Evolutionary conservation across 2,329 filamentous ascomycete genomes (phyloP).

Genomic region (Apiospora koreana): DNA sequence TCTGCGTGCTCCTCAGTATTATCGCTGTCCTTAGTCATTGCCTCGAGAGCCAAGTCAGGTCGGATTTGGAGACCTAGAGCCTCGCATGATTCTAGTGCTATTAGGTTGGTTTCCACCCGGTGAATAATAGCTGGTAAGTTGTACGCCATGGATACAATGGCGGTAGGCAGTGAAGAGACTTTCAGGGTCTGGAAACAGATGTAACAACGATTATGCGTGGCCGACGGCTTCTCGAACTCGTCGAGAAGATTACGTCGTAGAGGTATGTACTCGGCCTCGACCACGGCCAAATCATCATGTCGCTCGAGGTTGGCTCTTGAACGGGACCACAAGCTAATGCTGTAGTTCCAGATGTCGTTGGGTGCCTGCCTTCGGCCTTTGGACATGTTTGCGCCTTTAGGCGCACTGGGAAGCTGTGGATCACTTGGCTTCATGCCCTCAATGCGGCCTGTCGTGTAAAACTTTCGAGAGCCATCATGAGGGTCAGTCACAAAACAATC

Average conservation of each 20-base stretch:
- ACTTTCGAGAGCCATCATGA: constrained; percentile 64
- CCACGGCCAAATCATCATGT: constrained; percentile 74
- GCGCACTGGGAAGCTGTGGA: constrained; percentile 59
- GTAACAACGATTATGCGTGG: constrained; percentile 55
- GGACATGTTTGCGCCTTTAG: constrained; percentile 45
- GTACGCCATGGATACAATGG: constrained; percentile 72
- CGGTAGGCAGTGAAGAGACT: constrained; percentile 71
- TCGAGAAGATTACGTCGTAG: constrained; percentile 85
- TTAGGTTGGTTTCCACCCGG: constrained; percentile 78
- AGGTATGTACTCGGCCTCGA: constrained; percentile 72
- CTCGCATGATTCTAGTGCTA: constrained; percentile 74
- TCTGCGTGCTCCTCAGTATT: constrained; percentile 73
- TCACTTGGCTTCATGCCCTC: constrained; percentile 63
- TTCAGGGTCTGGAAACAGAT: constrained; percentile 76
- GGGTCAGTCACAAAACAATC: constrained; percentile 59
- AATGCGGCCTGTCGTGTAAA: constrained; percentile 56
- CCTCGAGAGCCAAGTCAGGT: constrained; percentile 76
- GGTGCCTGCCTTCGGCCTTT: constrained; percentile 38
- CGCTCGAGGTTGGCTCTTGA: constrained; percentile 54
- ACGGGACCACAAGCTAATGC: constrained; percentile 72
- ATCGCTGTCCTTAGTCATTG: constrained; percentile 89
- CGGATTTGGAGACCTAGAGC: constrained; percentile 65
- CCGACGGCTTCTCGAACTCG: constrained; percentile 56
- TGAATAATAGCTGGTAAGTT: constrained; percentile 83
- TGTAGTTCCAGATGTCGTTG: constrained; percentile 79